Evolutionary conservation across 768 basidiomycete species (phyloP), one percentile per base, ranked within the genome.

Genomic region (Amanita phalloides): DNA sequence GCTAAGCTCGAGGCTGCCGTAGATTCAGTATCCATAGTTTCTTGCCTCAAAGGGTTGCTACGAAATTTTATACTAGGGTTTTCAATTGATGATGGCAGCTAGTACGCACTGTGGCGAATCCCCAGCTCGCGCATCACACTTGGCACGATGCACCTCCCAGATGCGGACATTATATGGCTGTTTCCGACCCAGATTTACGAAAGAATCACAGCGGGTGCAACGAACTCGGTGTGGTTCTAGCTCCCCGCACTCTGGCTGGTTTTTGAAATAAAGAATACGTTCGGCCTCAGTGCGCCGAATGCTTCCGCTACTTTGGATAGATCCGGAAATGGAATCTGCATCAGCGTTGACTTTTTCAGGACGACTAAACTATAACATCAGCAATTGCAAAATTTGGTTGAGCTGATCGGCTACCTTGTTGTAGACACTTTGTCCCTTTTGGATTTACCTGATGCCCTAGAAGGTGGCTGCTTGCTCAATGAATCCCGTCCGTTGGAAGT

Each of bases 211-310:
- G 32, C 75, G 67, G 17, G 65, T 73, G 58, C 85, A 87, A 48
- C 72, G 70, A n/a, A 74, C 81, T 7, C 73, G 71, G 63, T 78
- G 74, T 1, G 76, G 71, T 53, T 83, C 81, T 43, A 83, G 62
- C 7, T 71, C 69, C 26, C 72, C 72, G 54, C 81, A 81, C 45
- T 78, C 72, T 4, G 79, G 67, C 56, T 86, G 77, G 54, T 81
- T 78, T 55, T 75, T 74, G 62, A 82, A 79, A 62, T 81, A 81
- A 58, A 79, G 71, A 35, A 78, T 72, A 26, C 85, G 78, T 56
- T 85, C 82, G 6, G 67, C 64, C 65, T 84, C 84, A 21, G 71
- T 77, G 52, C 81, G 78, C 35, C 79, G 77, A 36, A 76, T 71
- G 43, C 65, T 62, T 51, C 61, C 60, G 50, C 61, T 60, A 53